These are phyloP conservation scores for Phytophthora capsici DNA, from an alignment of 352 stramenopile genomes.

Conservation along the genomic window DNA sequence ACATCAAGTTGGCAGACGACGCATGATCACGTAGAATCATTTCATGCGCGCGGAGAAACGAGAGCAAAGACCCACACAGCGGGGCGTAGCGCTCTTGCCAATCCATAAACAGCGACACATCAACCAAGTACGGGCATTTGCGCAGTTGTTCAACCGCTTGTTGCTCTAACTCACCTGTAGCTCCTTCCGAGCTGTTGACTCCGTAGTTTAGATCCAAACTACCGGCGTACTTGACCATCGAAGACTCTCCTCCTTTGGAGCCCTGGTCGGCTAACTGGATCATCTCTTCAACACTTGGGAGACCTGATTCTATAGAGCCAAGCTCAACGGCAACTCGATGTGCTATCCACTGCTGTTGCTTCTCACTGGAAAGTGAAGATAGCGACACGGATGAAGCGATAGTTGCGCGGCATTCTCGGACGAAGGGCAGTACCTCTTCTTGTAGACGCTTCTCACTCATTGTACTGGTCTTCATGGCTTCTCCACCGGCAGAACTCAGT, in stretches of 20 bases:
- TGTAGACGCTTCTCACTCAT: conserved; percentile 19
- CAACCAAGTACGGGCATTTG: conserved; percentile 66
- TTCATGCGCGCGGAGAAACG: conserved; percentile 83
- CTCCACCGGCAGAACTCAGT: not conserved
- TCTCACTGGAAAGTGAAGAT: conserved; percentile 32
- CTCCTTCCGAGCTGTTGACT: conserved; percentile 9
- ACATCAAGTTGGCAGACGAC: conserved; percentile 50
- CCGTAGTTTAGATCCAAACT: conserved; percentile 34
- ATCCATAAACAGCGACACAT: conserved; percentile 61
- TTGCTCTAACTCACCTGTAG: conserved; percentile 56
- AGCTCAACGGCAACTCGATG: conserved; percentile 37
- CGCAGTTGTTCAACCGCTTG: conserved; percentile 56
- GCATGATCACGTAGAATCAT: conserved; percentile 86
- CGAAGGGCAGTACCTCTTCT: conserved; percentile 34
- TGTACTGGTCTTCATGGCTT: not conserved
- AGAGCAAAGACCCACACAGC: conserved; percentile 62
- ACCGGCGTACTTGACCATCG: conserved; percentile 50
- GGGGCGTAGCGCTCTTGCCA: conserved; percentile 68
- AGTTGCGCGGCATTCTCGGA: conserved; percentile 31
- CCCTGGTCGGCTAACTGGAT: conserved; percentile 28
- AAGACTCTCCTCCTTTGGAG: conserved; percentile 5
- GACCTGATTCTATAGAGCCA: conserved; percentile 27
- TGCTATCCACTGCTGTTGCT: conserved; percentile 43
- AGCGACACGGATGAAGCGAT: conserved; percentile 35
- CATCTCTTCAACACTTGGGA: conserved; percentile 30